These are phyloP conservation scores for Blastobotrys ciferrii DNA, from an alignment of 1,139 yeast species.

Conservation along the genomic window DNA sequence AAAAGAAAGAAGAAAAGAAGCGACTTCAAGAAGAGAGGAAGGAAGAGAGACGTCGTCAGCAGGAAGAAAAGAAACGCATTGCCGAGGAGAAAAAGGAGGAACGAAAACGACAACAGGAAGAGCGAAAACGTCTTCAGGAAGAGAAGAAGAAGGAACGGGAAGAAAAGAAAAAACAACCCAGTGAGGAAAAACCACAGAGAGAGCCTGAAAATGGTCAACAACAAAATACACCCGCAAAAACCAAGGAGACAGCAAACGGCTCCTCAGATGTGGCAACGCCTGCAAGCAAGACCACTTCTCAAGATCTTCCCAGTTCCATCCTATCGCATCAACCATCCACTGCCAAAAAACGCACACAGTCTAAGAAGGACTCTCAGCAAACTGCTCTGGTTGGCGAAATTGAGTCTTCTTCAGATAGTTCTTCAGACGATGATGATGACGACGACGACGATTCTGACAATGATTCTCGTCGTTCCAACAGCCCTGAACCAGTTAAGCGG, in stretches of 20 bases:
- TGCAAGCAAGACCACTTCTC: conserved; percentile 7
- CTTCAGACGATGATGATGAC: conserved; percentile 8
- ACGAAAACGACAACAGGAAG: conserved; percentile 4
- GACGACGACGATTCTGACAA: conserved; percentile 16
- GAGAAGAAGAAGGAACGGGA: conserved; percentile 3
- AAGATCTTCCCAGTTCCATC: conserved; percentile 7
- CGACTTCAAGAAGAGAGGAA: conserved; percentile 22
- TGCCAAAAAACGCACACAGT: neutral
- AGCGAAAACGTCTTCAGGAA: conserved; percentile 3
- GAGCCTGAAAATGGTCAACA: neutral
- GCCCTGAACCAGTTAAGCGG: conserved; percentile 17
- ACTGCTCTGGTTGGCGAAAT: conserved; percentile 4
- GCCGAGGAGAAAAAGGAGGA: conserved; percentile 10
- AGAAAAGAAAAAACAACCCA: conserved; percentile 9
- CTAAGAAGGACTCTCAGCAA: conserved; percentile 29
- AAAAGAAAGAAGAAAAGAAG: conserved; percentile 19
- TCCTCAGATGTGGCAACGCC: conserved; percentile 8
- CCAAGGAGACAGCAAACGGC: neutral
- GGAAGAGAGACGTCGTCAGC: conserved; percentile 15
- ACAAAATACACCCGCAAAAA: conserved; percentile 22
- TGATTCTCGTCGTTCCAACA: conserved; percentile 11
- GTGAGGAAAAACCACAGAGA: conserved; percentile 9
- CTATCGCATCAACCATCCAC: conserved; percentile 3
- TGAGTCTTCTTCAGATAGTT: conserved; percentile 3
- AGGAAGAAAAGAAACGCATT: conserved; percentile 19